phyloP scores from a whole-genome alignment of 129 eudicot genomes.

The Pittosporum tobira region DNA sequence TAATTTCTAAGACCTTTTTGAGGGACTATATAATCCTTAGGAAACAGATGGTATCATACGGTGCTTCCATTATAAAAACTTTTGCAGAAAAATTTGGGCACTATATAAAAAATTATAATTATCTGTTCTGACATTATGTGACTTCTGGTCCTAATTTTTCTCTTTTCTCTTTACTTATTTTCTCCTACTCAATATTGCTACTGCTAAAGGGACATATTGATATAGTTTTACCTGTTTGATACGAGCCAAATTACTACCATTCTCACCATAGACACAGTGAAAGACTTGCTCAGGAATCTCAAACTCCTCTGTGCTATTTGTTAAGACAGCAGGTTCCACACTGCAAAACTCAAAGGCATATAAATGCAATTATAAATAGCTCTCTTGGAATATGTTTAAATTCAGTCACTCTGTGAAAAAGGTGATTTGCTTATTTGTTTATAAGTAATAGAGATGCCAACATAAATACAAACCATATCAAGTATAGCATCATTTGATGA shows the following conservation, averaged over 20 bases:
- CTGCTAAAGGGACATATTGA: not conserved
- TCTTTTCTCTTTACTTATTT: not conserved
- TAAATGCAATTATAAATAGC: not conserved
- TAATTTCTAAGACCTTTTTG: no score
- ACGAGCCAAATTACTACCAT: constrained; percentile 32
- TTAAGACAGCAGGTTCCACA: constrained; percentile 7
- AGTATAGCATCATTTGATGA: not conserved
- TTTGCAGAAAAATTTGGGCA: no score
- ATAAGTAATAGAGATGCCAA: not conserved
- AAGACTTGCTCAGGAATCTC: constrained; percentile 16
- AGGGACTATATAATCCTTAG: no score
- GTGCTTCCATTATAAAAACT: not conserved
- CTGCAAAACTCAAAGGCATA: constrained; percentile 9
- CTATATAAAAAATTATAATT: not conserved
- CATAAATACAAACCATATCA: not conserved
- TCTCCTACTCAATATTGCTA: not conserved
- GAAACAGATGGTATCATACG: no score
- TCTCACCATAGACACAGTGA: constrained; percentile 28
- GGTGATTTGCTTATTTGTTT: not conserved
- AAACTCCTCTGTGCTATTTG: constrained; percentile 22
- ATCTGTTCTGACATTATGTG: constrained; percentile 1
- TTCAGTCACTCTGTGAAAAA: not conserved
- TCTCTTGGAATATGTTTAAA: not conserved
- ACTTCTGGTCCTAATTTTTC: not conserved
- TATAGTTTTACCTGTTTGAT: constrained; percentile 26